A percentile compares a stretch with the other conserved stretches of the same genome.
Conservation (phyloP, 1,139 yeast genomes). For the Pichia sp. region DNA sequence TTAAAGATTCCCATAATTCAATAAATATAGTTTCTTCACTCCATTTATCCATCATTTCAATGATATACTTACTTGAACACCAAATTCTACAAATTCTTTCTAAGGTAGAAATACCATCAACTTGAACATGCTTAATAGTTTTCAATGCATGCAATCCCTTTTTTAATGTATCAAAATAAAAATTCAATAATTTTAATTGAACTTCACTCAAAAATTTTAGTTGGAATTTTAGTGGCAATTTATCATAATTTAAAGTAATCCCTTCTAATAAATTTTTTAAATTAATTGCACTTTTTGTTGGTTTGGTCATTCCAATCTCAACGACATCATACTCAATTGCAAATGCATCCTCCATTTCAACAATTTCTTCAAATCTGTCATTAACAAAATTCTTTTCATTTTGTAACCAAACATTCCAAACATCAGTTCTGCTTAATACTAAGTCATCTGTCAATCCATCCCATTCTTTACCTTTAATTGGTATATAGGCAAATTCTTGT, state of each 20-base stretch:
- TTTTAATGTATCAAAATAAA: constrained; percentile 47
- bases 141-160: constrained; percentile 44
- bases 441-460: constrained; percentile 51
- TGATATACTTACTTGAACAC: constrained; percentile 53
- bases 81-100: constrained; percentile 52
- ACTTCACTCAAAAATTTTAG: constrained; percentile 63
- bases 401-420: constrained; percentile 57
- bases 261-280: constrained; percentile 59
- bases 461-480: constrained; percentile 34
- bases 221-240: constrained; percentile 56
- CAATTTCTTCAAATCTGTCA: constrained; percentile 53
- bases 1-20: constrained; percentile 46
- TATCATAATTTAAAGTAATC: constrained; percentile 56
- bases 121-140: constrained; percentile 28
- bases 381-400: constrained; percentile 57
- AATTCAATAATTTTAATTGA: constrained; percentile 58
- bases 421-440: constrained; percentile 37
- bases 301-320: constrained; percentile 41
- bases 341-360: constrained; percentile 48
- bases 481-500: constrained; percentile 44
- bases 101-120: constrained; percentile 36
- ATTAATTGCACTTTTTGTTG: constrained; percentile 63
- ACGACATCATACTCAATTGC: constrained; percentile 58
- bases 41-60: constrained; percentile 54
- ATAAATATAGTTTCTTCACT: constrained; percentile 58